Evolutionary conservation across 805 yeast species (phyloP).

Genomic region (Yamadazyma sp.): DNA sequence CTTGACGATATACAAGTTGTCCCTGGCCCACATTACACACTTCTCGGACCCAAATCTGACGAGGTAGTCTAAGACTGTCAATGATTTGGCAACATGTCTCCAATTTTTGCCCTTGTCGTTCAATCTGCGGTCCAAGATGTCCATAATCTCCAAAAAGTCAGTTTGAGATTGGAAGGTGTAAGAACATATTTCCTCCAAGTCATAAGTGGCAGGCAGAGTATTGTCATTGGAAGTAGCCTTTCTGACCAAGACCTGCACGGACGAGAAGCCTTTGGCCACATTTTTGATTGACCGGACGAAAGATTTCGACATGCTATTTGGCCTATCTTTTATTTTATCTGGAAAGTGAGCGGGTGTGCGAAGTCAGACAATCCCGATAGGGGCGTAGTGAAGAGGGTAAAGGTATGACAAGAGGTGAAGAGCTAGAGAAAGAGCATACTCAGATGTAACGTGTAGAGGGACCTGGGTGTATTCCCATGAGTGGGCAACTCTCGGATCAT

Average conservation of each 20-base stretch:
- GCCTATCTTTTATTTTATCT: no score
- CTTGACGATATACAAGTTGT: constrained; percentile 82
- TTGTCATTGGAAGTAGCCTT: constrained; percentile 90
- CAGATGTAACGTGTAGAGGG: no score
- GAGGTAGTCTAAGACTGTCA: constrained; percentile 84
- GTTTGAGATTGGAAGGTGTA: constrained; percentile 65
- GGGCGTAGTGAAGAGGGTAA: constrained; percentile 1
- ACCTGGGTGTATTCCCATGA: background rate
- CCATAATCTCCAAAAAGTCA: constrained; percentile 87
- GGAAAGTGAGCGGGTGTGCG: constrained; percentile 5
- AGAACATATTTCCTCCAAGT: constrained; percentile 81
- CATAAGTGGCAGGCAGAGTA: constrained; percentile 75
- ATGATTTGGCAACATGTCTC: constrained; percentile 92
- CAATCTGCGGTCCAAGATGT: constrained; percentile 85
- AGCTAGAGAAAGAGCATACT: no score
- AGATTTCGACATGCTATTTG: constrained; percentile 61
- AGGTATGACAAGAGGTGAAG: background rate
- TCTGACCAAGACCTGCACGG: constrained; percentile 83
- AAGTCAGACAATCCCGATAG: no score
- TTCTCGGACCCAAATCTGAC: constrained; percentile 84
- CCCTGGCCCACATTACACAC: constrained; percentile 89
- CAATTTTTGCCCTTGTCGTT: constrained; percentile 97
- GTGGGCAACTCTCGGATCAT: no score
- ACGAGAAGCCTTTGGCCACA: constrained; percentile 84
- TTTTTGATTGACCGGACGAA: constrained; percentile 84